phyloP scores from a whole-genome alignment of 768 basidiomycete species.

The Agrocybe chaxingu region DNA sequence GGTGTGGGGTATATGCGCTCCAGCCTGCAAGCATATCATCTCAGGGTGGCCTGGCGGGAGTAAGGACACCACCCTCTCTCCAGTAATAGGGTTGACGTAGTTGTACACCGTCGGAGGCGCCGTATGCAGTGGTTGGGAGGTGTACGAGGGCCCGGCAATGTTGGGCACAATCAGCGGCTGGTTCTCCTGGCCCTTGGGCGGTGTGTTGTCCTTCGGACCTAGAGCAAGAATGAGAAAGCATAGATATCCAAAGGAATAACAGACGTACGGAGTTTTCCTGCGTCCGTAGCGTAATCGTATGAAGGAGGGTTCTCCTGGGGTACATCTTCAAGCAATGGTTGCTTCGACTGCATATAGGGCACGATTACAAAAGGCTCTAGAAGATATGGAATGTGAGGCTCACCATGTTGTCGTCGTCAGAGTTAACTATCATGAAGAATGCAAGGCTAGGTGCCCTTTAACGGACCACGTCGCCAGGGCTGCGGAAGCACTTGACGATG shows the following conservation, averaged over 20 bases:
- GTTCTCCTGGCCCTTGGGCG: not conserved
- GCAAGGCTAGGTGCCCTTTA: constrained; percentile 2
- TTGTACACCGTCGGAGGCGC: constrained; percentile 57
- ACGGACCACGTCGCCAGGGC: not conserved
- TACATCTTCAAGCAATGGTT: constrained; percentile 12
- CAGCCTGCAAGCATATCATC: constrained; percentile 82
- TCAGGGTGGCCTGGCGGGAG: constrained; percentile 78
- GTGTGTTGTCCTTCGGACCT: not conserved
- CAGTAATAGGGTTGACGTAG: constrained; percentile 62
- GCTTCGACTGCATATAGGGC: not conserved
- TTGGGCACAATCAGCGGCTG: constrained; percentile 12
- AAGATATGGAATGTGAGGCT: constrained; percentile 1
- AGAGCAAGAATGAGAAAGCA: not conserved
- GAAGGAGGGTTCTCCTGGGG: constrained; percentile 45
- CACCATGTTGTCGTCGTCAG: constrained; percentile 22
- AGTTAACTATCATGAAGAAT: constrained; percentile 26
- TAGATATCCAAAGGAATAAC: not conserved
- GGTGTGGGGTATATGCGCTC: constrained; percentile 60
- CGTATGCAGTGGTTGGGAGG: constrained; percentile 28
- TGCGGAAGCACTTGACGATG: constrained; percentile 3
- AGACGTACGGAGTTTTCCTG: constrained; percentile 25
- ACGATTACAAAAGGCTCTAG: not conserved
- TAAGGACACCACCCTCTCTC: constrained; percentile 55
- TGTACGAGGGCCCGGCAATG: constrained; percentile 18
- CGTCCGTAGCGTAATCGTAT: constrained; percentile 38